phyloP scores from a whole-genome alignment of 75 land plant genomes.

The Ceratopteris richardii region DNA sequence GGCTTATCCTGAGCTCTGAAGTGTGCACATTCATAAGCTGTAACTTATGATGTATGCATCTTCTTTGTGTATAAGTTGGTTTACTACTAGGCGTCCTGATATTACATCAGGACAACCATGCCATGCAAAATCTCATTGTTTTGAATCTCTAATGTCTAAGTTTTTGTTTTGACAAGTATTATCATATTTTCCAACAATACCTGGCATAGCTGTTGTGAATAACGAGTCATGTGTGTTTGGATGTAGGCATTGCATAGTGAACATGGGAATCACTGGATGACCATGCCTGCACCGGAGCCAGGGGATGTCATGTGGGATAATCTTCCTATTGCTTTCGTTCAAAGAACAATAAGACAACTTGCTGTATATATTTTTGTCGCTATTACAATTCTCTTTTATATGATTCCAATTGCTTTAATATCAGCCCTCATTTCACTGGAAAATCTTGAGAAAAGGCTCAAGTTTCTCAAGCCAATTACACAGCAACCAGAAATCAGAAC shows the following conservation, averaged over 20 bases:
- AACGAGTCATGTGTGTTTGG: not conserved
- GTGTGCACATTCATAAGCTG: too few relatives aligned
- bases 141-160: too few relatives aligned
- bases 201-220: not conserved
- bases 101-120: too few relatives aligned
- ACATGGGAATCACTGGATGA: conserved; percentile 62
- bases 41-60: too few relatives aligned
- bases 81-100: too few relatives aligned
- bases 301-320: conserved; percentile 68
- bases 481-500: conserved; percentile 38
- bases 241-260: conserved; percentile 42
- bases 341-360: conserved; percentile 40
- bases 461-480: conserved; percentile 58
- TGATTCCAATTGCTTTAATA: conserved; percentile 73
- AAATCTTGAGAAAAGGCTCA: conserved; percentile 48
- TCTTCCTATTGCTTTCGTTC: conserved; percentile 32
- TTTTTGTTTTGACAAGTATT: not conserved
- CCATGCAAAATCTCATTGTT: too few relatives aligned
- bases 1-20: too few relatives aligned
- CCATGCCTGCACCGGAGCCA: conserved; percentile 74
- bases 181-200: not conserved
- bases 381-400: conserved; percentile 69
- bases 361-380: conserved; percentile 51
- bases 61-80: too few relatives aligned
- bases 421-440: conserved; percentile 69